Conservation (phyloP, 352 stramenopile species). For the Phytophthora rubi region DNA sequence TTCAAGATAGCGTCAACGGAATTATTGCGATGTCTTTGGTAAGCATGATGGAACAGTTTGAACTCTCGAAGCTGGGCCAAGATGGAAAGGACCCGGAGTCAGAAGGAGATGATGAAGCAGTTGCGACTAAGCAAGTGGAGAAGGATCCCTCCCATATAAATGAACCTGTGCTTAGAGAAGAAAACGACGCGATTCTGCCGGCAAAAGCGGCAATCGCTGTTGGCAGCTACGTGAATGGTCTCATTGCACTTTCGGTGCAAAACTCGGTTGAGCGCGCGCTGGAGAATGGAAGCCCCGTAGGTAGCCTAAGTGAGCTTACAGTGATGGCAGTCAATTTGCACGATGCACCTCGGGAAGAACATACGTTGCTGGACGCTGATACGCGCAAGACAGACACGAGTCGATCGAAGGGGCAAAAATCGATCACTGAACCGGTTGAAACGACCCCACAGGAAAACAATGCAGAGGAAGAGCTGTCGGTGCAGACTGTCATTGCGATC, state of each 20-base stretch:
- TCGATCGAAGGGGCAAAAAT: not conserved
- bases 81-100: conserved; percentile 4
- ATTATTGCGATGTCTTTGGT: conserved; percentile 48
- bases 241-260: conserved; percentile 32
- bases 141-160: conserved; percentile 2
- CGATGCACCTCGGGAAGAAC: not conserved
- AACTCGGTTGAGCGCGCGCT: conserved; percentile 24
- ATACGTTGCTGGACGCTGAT: not conserved
- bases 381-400: conserved; percentile 7
- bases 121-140: conserved; percentile 5
- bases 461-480: conserved; percentile 25
- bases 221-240: conserved; percentile 23
- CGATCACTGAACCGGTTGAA: conserved; percentile 2
- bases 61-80: conserved; percentile 5
- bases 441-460: conserved; percentile 20
- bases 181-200: conserved; percentile 10
- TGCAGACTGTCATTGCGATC: conserved; percentile 49
- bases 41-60: conserved; percentile 30
- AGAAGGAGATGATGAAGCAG: conserved; percentile 7
- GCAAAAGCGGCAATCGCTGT: conserved; percentile 27
- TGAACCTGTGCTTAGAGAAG: conserved; percentile 3
- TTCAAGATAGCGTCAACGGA: conserved; percentile 42
- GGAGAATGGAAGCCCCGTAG: conserved; percentile 8
- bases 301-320: conserved; percentile 16
- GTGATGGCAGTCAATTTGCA: conserved; percentile 25